Evolutionary conservation across 345 rosid genomes (phyloP).

Genomic region (Eucalyptus grandis): DNA sequence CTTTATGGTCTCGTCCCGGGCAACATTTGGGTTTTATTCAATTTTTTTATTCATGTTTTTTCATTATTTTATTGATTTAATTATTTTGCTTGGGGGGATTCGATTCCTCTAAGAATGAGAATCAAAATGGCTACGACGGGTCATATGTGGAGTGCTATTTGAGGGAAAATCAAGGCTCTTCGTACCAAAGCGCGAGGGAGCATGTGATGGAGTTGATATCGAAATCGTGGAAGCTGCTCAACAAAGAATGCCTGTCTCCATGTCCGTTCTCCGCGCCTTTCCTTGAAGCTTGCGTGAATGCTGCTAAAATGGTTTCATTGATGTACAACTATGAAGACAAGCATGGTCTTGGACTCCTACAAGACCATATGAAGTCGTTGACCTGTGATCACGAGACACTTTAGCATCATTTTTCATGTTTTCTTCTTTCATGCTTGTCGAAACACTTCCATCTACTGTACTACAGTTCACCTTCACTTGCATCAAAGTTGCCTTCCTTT

Average conservation of each 20-base stretch:
- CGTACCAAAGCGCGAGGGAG: slow-evolving; percentile 7
- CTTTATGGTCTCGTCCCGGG: background rate
- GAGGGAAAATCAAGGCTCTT: slow-evolving; percentile 16
- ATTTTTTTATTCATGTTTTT: background rate
- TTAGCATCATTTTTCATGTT: background rate
- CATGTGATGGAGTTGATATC: slow-evolving; percentile 16
- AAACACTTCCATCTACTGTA: background rate
- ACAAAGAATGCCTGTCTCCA: slow-evolving; percentile 20
- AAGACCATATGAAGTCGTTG: slow-evolving; percentile 6
- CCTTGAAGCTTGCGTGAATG: slow-evolving; percentile 15
- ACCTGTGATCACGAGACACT: background rate
- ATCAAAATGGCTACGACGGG: slow-evolving; percentile 18
- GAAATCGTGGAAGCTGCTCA: slow-evolving; percentile 41
- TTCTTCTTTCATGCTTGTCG: background rate
- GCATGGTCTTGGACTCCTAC: slow-evolving; percentile 21
- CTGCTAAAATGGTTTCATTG: slow-evolving; percentile 45
- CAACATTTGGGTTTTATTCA: background rate
- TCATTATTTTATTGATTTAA: background rate
- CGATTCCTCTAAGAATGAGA: background rate
- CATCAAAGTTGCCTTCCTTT: background rate
- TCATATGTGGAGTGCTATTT: slow-evolving; percentile 43
- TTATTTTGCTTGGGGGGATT: background rate
- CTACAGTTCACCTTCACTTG: background rate
- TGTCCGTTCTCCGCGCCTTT: slow-evolving; percentile 18
- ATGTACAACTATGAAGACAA: slow-evolving; percentile 28